Evolutionary conservation across 495 filamentous ascomycete genomes (phyloP).

Genomic region (Aspergillus coremiiformis): DNA sequence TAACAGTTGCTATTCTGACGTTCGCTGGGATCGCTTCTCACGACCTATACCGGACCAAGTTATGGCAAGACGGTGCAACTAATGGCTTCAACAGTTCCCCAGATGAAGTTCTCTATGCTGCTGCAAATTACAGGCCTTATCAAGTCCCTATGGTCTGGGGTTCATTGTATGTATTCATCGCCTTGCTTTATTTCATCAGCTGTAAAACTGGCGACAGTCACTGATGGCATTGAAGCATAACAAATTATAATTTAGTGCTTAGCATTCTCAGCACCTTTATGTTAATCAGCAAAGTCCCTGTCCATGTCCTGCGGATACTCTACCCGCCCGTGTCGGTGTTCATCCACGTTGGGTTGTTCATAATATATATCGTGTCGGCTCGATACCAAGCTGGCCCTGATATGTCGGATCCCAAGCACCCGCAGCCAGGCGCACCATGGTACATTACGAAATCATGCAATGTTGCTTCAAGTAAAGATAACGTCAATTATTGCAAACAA

Average conservation of each 20-base stretch:
- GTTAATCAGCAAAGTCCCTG: conserved; percentile 51
- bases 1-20: conserved; percentile 63
- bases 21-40: conserved; percentile 78
- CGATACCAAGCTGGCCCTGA: conserved; percentile 74
- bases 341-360: conserved; percentile 50
- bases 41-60: conserved; percentile 64
- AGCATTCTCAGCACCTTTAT: conserved; percentile 57
- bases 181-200: background rate
- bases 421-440: conserved; percentile 65
- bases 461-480: conserved; percentile 47
- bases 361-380: conserved; percentile 59
- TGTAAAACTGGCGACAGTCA: background rate
- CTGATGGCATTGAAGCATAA: conserved; percentile 49
- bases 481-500: conserved; percentile 64
- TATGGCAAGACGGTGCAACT: conserved; percentile 76
- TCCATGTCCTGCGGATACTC: conserved; percentile 65
- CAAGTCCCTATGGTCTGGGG: conserved; percentile 75
- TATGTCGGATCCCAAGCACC: conserved; percentile 63
- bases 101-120: conserved; percentile 60
- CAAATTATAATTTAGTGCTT: conserved; percentile 75
- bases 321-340: conserved; percentile 58
- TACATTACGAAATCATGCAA: conserved; percentile 74
- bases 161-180: conserved; percentile 54
- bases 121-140: conserved; percentile 64
- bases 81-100: conserved; percentile 82